phyloP scores from a whole-genome alignment of 352 stramenopile genomes.

The Globisporangium uncinulatum region DNA sequence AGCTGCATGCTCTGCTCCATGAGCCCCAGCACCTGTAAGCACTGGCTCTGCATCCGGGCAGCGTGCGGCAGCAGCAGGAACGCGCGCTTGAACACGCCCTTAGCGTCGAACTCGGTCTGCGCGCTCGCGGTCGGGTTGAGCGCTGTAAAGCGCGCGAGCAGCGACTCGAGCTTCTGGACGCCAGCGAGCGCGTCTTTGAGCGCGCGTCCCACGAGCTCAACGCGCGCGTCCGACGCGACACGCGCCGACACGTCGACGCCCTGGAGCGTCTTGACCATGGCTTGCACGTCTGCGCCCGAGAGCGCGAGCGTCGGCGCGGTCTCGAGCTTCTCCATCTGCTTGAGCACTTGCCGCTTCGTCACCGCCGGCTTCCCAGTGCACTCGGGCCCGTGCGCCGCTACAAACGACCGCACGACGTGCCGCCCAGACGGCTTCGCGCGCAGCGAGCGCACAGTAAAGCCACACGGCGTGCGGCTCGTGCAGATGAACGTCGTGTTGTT shows the following conservation, averaged over 20 bases:
- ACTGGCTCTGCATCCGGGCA: slow-evolving; percentile 21
- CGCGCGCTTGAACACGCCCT: slow-evolving; percentile 28
- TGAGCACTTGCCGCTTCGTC: slow-evolving; percentile 37
- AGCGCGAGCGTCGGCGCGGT: slow-evolving; percentile 24
- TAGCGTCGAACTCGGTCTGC: slow-evolving; percentile 24
- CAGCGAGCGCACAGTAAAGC: slow-evolving; percentile 30
- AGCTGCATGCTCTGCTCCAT: slow-evolving; percentile 25
- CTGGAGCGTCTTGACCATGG: slow-evolving; percentile 32
- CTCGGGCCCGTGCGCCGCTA: slow-evolving; percentile 21
- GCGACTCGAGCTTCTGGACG: slow-evolving; percentile 43
- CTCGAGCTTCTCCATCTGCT: slow-evolving; percentile 23
- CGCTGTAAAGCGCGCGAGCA: slow-evolving; percentile 34
- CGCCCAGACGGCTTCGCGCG: slow-evolving; percentile 1
- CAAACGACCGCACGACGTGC: slow-evolving; percentile 27
- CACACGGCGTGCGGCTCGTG: slow-evolving; percentile 35
- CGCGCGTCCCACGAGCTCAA: slow-evolving; percentile 20
- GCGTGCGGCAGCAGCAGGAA: slow-evolving; percentile 43
- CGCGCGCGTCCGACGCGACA: slow-evolving; percentile 34
- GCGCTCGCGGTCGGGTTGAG: slow-evolving; percentile 28
- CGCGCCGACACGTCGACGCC: slow-evolving; percentile 29
- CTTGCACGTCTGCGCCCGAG: slow-evolving; percentile 25
- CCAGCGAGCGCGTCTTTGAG: slow-evolving; percentile 26
- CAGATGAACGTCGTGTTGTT: slow-evolving; percentile 51
- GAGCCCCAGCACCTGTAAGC: slow-evolving; percentile 25
- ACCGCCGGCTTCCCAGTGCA: slow-evolving; percentile 30